These are phyloP conservation scores for Colletotrichum salicis DNA, from an alignment of 2,329 filamentous ascomycete species.

Conservation along the genomic window DNA sequence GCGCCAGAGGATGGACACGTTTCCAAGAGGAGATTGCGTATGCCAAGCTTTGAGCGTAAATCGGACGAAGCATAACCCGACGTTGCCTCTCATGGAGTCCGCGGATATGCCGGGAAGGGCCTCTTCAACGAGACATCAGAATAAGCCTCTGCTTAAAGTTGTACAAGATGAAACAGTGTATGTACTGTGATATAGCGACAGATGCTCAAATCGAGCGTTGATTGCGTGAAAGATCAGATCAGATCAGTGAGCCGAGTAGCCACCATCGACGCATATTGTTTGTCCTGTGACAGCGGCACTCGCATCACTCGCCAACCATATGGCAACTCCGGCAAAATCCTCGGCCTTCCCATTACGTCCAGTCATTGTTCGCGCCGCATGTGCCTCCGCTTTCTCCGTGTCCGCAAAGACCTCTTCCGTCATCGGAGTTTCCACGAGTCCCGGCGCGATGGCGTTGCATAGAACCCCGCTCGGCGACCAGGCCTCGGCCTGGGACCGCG, in stretches of 20 bases:
- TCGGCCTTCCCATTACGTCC: slow-evolving; percentile 44
- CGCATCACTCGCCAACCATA: slow-evolving; percentile 45
- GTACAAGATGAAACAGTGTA: not conserved
- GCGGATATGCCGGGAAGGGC: not conserved
- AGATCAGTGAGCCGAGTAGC: slow-evolving; percentile 42
- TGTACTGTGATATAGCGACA: not conserved
- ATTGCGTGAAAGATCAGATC: not conserved
- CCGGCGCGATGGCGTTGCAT: slow-evolving; percentile 47
- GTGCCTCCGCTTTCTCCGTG: slow-evolving; percentile 35
- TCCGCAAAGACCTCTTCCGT: slow-evolving; percentile 40
- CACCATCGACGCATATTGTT: slow-evolving; percentile 48
- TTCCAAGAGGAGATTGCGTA: not conserved
- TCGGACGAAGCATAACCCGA: not conserved
- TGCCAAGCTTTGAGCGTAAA: not conserved
- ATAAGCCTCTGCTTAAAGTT: not conserved
- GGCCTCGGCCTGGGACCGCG: slow-evolving; percentile 47
- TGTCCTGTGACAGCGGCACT: slow-evolving; percentile 47
- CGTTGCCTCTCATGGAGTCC: not conserved
- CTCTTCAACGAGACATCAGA: not conserved
- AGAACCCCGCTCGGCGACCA: slow-evolving; percentile 47
- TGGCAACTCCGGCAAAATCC: slow-evolving; percentile 45
- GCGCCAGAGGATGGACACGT: no score
- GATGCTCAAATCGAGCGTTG: not conserved
- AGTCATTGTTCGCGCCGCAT: slow-evolving; percentile 44
- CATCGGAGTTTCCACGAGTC: slow-evolving; percentile 44